phyloP scores from a whole-genome alignment of 2,329 filamentous ascomycete genomes.

The Paramyrothecium roridum region DNA sequence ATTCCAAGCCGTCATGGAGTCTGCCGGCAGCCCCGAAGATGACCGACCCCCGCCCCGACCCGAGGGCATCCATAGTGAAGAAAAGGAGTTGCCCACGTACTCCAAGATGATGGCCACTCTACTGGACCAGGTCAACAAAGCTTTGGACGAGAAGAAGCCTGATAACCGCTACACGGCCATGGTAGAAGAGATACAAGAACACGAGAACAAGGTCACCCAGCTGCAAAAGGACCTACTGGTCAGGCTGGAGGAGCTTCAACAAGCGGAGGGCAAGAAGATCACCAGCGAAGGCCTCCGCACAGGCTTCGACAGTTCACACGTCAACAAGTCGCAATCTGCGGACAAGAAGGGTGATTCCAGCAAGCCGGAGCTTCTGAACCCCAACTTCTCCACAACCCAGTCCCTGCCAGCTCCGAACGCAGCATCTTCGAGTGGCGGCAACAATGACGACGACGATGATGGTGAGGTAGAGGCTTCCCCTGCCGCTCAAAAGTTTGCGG shows the following conservation, averaged over 20 bases:
- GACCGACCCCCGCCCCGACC: conserved; percentile 72
- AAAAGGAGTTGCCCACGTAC: conserved; percentile 75
- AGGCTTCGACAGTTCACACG: conserved; percentile 84
- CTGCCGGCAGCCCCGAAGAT: conserved; percentile 67
- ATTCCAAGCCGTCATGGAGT: conserved; percentile 86
- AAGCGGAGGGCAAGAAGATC: conserved; percentile 83
- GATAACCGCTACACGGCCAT: conserved; percentile 71
- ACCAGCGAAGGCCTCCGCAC: conserved; percentile 87
- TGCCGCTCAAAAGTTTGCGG: conserved; percentile 76
- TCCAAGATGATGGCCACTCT: conserved; percentile 98
- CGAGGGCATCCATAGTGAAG: conserved; percentile 72
- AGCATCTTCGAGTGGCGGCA: neutral
- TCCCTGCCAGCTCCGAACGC: neutral
- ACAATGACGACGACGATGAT: conserved; percentile 55
- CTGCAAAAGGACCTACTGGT: conserved; percentile 72
- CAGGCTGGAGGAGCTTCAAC: conserved; percentile 79
- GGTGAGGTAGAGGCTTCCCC: conserved; percentile 73
- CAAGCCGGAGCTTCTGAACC: conserved; percentile 74
- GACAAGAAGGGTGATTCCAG: conserved; percentile 46
- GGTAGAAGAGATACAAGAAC: conserved; percentile 71
- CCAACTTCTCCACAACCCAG: conserved; percentile 36
- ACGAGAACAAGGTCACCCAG: conserved; percentile 72
- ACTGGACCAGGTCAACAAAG: conserved; percentile 86
- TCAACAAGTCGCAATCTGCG: conserved; percentile 58
- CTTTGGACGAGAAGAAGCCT: conserved; percentile 73